phyloP scores from a whole-genome alignment of 345 rosid species.

The Citropsis articulata region DNA sequence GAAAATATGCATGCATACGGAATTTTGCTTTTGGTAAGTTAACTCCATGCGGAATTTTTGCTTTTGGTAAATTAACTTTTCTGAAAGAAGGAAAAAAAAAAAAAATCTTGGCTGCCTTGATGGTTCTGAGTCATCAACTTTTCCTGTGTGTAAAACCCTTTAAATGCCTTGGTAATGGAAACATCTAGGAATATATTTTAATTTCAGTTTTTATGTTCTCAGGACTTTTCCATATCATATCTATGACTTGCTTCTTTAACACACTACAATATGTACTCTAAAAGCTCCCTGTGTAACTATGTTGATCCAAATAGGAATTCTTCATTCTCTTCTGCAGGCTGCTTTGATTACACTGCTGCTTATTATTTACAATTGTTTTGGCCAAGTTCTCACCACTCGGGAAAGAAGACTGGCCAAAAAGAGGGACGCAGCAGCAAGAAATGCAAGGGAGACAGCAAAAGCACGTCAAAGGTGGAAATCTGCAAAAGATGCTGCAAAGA shows the following conservation, averaged over 20 bases:
- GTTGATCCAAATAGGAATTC: not conserved
- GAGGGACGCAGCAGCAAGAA: conserved; percentile 83
- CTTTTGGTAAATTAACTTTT: conserved; percentile 57
- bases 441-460: conserved; percentile 60
- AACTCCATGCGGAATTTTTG: conserved; percentile 58
- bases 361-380: conserved; percentile 85
- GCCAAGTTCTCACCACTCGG: conserved; percentile 72
- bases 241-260: not conserved
- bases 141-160: not conserved
- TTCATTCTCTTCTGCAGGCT: conserved; percentile 50
- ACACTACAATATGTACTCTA: not conserved
- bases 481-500: conserved; percentile 68
- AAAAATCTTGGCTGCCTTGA: not conserved
- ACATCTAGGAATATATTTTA: not conserved
- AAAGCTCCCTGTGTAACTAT: conserved; percentile 2
- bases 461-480: conserved; percentile 78
- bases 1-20: conserved; percentile 88
- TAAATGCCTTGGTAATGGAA: not conserved
- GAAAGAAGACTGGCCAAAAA: conserved; percentile 77
- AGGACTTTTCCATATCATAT: not conserved
- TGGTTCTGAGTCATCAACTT: not conserved
- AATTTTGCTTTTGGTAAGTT: conserved; percentile 78
- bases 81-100: not conserved
- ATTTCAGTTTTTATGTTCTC: conserved; percentile 11
- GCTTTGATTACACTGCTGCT: conserved; percentile 67